phyloP scores from a whole-genome alignment of 139 green algal genomes.

The Picochlorum sp. region DNA sequence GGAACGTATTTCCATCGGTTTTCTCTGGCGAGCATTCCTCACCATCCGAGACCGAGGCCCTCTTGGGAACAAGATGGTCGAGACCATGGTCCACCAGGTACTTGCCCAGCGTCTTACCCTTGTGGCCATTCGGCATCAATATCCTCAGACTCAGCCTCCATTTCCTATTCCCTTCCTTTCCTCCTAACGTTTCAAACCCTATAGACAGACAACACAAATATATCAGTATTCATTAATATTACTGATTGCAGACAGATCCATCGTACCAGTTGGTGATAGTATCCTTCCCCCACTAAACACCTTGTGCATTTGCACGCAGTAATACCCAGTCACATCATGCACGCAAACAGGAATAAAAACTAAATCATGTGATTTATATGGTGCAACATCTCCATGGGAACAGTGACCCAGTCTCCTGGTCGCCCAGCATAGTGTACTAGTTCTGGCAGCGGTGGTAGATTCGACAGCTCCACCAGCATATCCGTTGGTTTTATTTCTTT shows the following conservation, averaged over 20 bases:
- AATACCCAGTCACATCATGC: not conserved
- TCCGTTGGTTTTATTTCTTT: no score
- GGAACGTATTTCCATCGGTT: no score
- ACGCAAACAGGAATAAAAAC: slow-evolving; percentile 7
- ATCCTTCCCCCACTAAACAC: slow-evolving; percentile 1
- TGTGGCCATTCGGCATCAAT: not conserved
- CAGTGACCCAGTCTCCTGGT: not conserved
- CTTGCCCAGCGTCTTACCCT: not conserved
- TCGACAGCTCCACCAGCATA: no score
- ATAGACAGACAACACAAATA: no score
- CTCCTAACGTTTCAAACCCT: slow-evolving; percentile 8
- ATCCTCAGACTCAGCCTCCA: slow-evolving; percentile 9
- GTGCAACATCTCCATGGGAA: slow-evolving; percentile 6
- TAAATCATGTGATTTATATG: not conserved
- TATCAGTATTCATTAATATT: no score
- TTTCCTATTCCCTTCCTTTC: slow-evolving; percentile 15
- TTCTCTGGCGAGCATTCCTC: no score
- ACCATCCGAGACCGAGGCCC: no score
- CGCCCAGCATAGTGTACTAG: no score
- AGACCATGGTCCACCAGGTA: not conserved
- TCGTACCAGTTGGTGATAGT: not conserved
- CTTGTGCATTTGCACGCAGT: slow-evolving; percentile 11
- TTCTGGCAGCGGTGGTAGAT: no score
- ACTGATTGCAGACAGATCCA: no score
- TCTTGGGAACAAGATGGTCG: no score